These are phyloP conservation scores for Orbilia javanica DNA, from an alignment of 2,329 filamentous ascomycete genomes.

Conservation along the genomic window DNA sequence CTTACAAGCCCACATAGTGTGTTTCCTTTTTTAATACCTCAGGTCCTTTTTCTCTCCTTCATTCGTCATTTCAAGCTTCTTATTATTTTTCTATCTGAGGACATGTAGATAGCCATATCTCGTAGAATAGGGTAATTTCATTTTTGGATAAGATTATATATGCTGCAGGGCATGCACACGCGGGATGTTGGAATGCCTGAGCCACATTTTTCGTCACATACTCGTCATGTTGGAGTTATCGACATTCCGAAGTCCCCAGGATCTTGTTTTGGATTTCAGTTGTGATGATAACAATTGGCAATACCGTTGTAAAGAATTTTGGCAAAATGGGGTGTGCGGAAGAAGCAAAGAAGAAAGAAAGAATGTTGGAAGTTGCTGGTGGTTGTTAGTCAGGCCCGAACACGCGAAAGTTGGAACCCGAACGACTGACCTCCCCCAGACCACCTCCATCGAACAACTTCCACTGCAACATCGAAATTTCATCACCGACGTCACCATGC, in stretches of 20 bases:
- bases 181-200: conserved; percentile 1
- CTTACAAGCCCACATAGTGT: conserved; percentile 23
- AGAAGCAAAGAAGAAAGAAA: not conserved
- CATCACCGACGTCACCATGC: conserved; percentile 63
- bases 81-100: conserved; percentile 5
- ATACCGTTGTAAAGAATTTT: not conserved
- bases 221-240: not conserved
- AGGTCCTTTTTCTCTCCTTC: conserved; percentile 9
- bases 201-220: not conserved
- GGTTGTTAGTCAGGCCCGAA: not conserved
- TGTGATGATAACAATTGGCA: not conserved
- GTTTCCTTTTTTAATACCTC: conserved; percentile 29
- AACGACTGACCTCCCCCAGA: too few relatives aligned
- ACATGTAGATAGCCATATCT: conserved; percentile 42
- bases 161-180: not conserved
- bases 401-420: not conserved
- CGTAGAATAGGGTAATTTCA: conserved; percentile 23
- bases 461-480: not conserved
- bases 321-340: too few relatives aligned
- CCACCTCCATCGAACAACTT: not conserved
- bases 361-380: not conserved
- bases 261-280: not conserved
- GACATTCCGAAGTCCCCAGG: not conserved
- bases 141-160: conserved; percentile 14
- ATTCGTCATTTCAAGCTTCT: not conserved